phyloP scores from a whole-genome alignment of 148 eudicot genomes.

The Dianthus caryophyllus region DNA sequence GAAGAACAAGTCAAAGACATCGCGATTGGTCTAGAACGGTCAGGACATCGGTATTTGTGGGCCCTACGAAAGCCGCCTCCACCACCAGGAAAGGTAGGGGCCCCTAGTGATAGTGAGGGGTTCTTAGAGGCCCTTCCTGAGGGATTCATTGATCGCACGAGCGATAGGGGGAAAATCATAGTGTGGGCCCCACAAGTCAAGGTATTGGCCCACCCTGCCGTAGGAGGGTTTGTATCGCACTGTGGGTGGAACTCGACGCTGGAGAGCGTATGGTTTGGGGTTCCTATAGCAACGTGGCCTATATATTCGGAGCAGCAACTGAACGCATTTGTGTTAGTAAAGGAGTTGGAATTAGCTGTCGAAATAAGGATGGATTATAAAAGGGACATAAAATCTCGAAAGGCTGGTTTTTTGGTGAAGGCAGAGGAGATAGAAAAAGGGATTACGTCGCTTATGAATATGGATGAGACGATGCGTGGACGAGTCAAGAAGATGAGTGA shows the following conservation, averaged over 20 bases:
- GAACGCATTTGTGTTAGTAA: slow-evolving; percentile 1
- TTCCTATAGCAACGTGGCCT: slow-evolving; percentile 7
- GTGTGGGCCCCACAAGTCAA: slow-evolving; percentile 14
- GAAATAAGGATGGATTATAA: slow-evolving; percentile 12
- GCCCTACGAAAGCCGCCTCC: slow-evolving; percentile 20
- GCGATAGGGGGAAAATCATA: neutral
- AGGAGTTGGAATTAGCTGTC: neutral
- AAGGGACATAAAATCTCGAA: neutral
- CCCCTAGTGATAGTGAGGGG: slow-evolving; percentile 17
- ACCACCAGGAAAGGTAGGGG: neutral
- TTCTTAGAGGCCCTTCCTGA: slow-evolving; percentile 16
- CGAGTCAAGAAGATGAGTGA: neutral
- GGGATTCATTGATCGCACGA: neutral
- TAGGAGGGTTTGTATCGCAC: slow-evolving; percentile 10
- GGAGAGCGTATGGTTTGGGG: slow-evolving; percentile 12
- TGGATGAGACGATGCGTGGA: neutral
- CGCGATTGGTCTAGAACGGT: slow-evolving; percentile 39
- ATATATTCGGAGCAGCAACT: slow-evolving; percentile 2
- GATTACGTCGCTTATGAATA: slow-evolving; percentile 2
- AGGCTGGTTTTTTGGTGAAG: neutral
- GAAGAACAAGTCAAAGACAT: slow-evolving; percentile 42
- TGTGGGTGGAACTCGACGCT: slow-evolving; percentile 12
- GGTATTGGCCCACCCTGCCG: neutral
- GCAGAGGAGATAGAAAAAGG: slow-evolving; percentile 3
- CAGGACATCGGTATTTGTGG: slow-evolving; percentile 43